Evolutionary conservation across 1,284 basidiomycete genomes (phyloP).

Genomic region (Boletus mariae): DNA sequence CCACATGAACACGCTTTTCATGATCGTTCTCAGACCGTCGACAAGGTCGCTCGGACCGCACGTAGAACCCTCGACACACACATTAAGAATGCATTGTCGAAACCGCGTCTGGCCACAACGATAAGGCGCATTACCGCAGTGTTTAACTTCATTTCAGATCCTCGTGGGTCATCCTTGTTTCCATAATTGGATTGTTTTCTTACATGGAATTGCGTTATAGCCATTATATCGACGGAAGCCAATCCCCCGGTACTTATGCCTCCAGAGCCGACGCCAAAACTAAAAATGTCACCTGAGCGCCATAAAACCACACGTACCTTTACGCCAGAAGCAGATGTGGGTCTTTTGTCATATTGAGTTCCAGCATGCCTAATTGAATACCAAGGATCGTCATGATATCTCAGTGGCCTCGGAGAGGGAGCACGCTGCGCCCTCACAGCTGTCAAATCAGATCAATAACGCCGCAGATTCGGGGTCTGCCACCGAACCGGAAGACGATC

Average conservation of each 20-base stretch:
- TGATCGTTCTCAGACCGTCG: constrained; percentile 47
- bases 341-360: constrained; percentile 7
- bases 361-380: constrained; percentile 8
- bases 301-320: constrained; percentile 4
- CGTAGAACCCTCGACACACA: constrained; percentile 67
- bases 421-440: constrained; percentile 2
- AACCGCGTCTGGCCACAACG: constrained; percentile 60
- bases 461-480: constrained; percentile 40
- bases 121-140: constrained; percentile 66
- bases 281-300: constrained; percentile 11
- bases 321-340: constrained; percentile 16
- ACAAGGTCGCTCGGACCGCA: constrained; percentile 63
- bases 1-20: constrained; percentile 6
- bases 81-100: constrained; percentile 63
- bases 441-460: constrained; percentile 18
- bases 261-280: constrained; percentile 15
- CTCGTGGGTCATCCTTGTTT: constrained; percentile 47
- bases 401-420: constrained; percentile 6
- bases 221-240: constrained; percentile 39
- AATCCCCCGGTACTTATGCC: constrained; percentile 37
- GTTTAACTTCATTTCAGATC: constrained; percentile 58
- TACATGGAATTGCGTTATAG: constrained; percentile 31
- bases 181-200: constrained; percentile 2
- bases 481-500: constrained; percentile 48
- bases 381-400: constrained; percentile 16